Percentiles rank a stretch among this genome's conserved stretches.
Evolutionary conservation across 768 basidiomycete genomes (phyloP).

Genomic region (Termitomyces sp.): DNA sequence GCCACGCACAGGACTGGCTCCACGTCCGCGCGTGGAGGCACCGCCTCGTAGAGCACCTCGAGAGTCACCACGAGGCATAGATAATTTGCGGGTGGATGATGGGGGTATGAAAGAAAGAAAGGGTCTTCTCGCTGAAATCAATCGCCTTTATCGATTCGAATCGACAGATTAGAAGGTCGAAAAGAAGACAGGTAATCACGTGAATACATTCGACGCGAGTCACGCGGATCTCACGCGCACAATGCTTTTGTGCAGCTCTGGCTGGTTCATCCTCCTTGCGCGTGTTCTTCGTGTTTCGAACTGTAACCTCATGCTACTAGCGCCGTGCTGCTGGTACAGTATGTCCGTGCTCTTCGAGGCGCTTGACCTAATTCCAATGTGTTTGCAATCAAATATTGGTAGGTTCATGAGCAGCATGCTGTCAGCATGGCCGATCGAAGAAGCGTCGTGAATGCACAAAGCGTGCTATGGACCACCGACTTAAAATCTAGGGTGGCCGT

Average conservation of each 20-base stretch:
- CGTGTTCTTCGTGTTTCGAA: not conserved
- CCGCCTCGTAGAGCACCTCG: constrained; percentile 22
- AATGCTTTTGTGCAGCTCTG: not conserved
- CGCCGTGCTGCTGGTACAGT: not conserved
- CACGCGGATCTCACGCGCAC: constrained; percentile 9
- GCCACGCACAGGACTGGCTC: constrained; percentile 19
- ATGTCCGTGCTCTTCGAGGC: not conserved
- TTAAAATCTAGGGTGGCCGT: not conserved
- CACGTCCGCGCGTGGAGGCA: constrained; percentile 10
- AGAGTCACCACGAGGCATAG: constrained; percentile 31
- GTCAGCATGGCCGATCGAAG: constrained; percentile 2
- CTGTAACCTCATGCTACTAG: not conserved
- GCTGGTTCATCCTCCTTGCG: not conserved
- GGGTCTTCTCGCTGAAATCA: not conserved
- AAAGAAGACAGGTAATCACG: constrained; percentile 12
- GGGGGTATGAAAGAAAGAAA: constrained; percentile 9
- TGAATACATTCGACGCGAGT: constrained; percentile 6
- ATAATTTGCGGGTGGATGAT: constrained; percentile 3
- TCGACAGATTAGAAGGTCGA: constrained; percentile 8
- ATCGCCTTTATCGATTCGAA: constrained; percentile 16
- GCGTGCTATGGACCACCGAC: not conserved
- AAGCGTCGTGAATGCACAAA: not conserved
- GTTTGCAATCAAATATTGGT: not conserved
- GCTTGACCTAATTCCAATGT: not conserved
- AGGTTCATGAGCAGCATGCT: constrained; percentile 1